Evolutionary conservation across 2,329 filamentous ascomycete genomes (phyloP), one percentile per base, ranked within the genome.

Genomic region (Claviceps africana): DNA sequence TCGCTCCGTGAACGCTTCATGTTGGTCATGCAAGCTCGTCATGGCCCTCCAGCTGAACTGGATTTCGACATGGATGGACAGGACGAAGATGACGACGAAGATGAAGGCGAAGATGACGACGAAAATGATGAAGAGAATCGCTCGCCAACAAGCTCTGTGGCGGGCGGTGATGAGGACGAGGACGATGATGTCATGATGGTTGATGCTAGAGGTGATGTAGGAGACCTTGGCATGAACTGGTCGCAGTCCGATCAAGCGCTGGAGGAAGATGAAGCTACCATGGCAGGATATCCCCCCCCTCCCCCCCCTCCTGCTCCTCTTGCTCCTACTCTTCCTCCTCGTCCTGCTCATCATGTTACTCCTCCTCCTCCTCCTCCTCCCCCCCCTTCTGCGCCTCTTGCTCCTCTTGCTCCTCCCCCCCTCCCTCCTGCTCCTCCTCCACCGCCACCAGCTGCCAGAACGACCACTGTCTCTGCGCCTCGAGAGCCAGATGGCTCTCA

Each of bases 191-290:
- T 79, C 35, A 74, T 81, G 68, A 78, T 79, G 73, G 66, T 79
- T 3, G 78, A 80, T 55, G 68, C 72, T 8, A 68, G 70, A 39
- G 68, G 67, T 17, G 74, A 73, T 19, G 67, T 66, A 6, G 64
- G 64, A 17, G 74, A 78, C 54, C 64, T 72, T 17, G 70, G 70
- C 48, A 70, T 78, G 54, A 74, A 75, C 57, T 78, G 74, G 73
- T 70, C 69, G 45, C 70, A 72, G 39, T 69, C 70, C 31, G 83
- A 86, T 31, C 81, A 86, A 56, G 81, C 83, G 30, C 72, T 88
- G 45, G 86, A 90, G 62, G 78, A 83, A 51, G 80, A 85, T 57
- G 86, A 93, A 65, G 85, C 86, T 31, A 88, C 88, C 17, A 75
- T 88, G 61, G 85, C 85, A 51, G 86, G 85, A 21, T 88, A 90